phyloP scores from a whole-genome alignment of 2,329 filamentous ascomycete genomes.

The Ascochyta koolunga region DNA sequence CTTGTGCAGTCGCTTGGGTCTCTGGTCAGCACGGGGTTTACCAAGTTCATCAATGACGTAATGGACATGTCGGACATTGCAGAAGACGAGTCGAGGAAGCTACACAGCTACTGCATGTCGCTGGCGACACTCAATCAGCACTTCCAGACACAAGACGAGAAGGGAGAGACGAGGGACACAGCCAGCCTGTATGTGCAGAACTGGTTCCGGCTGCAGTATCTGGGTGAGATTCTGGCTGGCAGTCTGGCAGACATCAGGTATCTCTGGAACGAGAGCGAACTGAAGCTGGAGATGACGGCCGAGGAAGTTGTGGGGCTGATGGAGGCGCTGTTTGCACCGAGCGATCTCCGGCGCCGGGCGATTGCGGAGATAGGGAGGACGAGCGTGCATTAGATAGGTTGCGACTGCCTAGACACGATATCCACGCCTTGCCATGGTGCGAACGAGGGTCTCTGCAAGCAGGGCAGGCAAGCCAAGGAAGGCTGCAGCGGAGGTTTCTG shows the following conservation, averaged over 20 bases:
- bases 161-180: slow-evolving; percentile 55
- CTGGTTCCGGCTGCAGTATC: slow-evolving; percentile 70
- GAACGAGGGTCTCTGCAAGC: no score
- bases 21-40: slow-evolving; percentile 62
- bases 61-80: slow-evolving; percentile 69
- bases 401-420: slow-evolving; percentile 3
- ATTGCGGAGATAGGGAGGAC: slow-evolving; percentile 60
- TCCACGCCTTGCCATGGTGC: neutral
- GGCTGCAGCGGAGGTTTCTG: slow-evolving; percentile 23
- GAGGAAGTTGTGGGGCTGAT: slow-evolving; percentile 69
- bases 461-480: neutral
- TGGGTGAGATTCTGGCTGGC: slow-evolving; percentile 67
- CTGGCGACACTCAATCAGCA: slow-evolving; percentile 63
- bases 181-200: slow-evolving; percentile 66
- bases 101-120: slow-evolving; percentile 63
- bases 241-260: slow-evolving; percentile 70
- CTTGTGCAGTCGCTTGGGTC: slow-evolving; percentile 67
- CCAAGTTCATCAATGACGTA: slow-evolving; percentile 66
- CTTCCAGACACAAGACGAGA: slow-evolving; percentile 57
- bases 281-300: slow-evolving; percentile 65
- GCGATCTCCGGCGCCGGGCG: slow-evolving; percentile 62
- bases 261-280: slow-evolving; percentile 68
- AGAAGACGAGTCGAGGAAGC: slow-evolving; percentile 64
- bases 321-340: slow-evolving; percentile 68
- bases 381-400: slow-evolving; percentile 25